Conservation (phyloP, 2,329 filamentous ascomycete genomes). For the Alternaria consortialis region DNA sequence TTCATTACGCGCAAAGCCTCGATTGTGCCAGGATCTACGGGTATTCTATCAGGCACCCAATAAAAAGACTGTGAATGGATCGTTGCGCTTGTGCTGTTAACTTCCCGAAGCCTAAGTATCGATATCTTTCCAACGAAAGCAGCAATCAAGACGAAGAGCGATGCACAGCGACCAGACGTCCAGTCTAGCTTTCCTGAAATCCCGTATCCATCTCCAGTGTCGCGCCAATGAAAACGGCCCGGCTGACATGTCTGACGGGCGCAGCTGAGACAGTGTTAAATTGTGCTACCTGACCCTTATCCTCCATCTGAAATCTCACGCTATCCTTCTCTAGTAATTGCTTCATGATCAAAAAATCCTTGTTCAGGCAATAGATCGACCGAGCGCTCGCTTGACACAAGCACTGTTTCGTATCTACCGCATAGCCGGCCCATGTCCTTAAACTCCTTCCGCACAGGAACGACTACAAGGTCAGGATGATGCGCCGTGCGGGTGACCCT, state of each 20-base stretch:
- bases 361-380: conserved; percentile 2
- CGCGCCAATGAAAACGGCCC: conserved; percentile 1
- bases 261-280: conserved; percentile 1
- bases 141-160: too few relatives aligned
- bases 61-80: background rate
- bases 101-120: too few relatives aligned
- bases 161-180: background rate
- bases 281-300: background rate
- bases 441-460: background rate
- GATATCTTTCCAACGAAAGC: too few relatives aligned
- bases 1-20: conserved; percentile 14
- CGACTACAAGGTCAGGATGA: background rate
- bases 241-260: conserved; percentile 1
- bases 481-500: background rate
- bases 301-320: background rate
- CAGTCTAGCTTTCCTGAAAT: background rate
- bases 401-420: conserved; percentile 9
- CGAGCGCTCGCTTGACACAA: conserved; percentile 4
- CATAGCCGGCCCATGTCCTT: background rate
- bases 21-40: background rate
- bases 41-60: background rate
- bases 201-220: background rate
- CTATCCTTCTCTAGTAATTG: conserved; percentile 5
- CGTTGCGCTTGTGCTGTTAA: too few relatives aligned
- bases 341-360: conserved; percentile 8